A percentile compares a stretch with the other conserved stretches of the same genome.
Evolutionary conservation across 106 monocot species (phyloP).

Genomic region (Platanthera guangdongensis): DNA sequence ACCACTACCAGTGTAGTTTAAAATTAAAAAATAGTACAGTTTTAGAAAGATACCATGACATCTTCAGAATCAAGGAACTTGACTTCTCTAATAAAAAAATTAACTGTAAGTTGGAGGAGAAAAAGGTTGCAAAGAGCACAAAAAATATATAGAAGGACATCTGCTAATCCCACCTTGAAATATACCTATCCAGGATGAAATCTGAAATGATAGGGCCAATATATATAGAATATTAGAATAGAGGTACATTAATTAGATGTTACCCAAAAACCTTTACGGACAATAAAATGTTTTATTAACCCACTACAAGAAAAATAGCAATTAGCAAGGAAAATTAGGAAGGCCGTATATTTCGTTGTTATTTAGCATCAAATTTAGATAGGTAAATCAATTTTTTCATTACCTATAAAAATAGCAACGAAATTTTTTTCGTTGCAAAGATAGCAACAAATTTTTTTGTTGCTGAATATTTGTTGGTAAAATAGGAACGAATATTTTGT

Average conservation of each 20-base stretch:
- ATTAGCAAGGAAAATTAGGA: no score
- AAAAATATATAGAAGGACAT: constrained; percentile 14
- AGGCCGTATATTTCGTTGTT: no score
- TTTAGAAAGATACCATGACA: constrained; percentile 32
- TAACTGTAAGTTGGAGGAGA: constrained; percentile 29
- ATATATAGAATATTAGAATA: neutral
- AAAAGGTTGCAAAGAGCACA: constrained; percentile 10
- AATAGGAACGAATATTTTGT: no score
- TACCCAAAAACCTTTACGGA: neutral
- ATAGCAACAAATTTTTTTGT: no score
- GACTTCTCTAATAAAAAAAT: constrained; percentile 28
- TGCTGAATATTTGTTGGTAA: no score
- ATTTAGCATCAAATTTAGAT: no score
- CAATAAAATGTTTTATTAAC: neutral
- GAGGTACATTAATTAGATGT: neutral
- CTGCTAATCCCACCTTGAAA: constrained; percentile 27
- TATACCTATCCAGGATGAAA: constrained; percentile 13
- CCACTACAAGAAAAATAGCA: no score
- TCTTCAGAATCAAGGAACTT: constrained; percentile 36
- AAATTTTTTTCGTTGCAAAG: no score
- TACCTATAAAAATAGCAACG: no score
- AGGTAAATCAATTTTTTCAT: no score
- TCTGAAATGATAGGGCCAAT: constrained; percentile 1
- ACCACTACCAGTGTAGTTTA: constrained; percentile 96
- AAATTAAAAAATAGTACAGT: constrained; percentile 22